Evolutionary conservation across 2,329 filamentous ascomycete species (phyloP).

Genomic region (Leptographium radiaticola): DNA sequence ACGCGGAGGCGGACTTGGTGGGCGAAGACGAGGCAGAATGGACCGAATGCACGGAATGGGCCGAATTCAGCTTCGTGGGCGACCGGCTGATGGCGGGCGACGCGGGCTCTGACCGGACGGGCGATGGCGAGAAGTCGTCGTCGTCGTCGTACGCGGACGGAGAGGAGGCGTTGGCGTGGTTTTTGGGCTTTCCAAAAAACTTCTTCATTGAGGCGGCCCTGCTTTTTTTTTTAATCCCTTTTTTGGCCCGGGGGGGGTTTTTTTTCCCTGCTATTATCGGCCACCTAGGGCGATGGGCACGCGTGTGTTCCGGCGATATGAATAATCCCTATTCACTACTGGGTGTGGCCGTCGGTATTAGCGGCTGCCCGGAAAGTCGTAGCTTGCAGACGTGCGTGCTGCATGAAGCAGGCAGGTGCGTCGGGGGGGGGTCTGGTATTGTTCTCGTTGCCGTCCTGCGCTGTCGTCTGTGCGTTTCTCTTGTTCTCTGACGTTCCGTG

Average conservation of each 20-base stretch:
- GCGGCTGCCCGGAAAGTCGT: neutral
- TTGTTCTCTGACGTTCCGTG: too few relatives aligned
- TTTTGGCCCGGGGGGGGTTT: neutral
- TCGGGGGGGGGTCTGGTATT: neutral
- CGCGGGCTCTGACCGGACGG: slow-evolving; percentile 7
- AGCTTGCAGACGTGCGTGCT: neutral
- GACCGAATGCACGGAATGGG: neutral
- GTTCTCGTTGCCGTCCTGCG: neutral
- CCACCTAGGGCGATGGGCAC: neutral
- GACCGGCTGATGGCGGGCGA: slow-evolving; percentile 12
- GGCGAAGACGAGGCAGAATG: slow-evolving; percentile 9
- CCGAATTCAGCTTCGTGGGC: slow-evolving; percentile 17
- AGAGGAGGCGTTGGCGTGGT: slow-evolving; percentile 14
- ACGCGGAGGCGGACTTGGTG: neutral
- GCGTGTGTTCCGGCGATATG: slow-evolving; percentile 2
- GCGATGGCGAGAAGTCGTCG: slow-evolving; percentile 16
- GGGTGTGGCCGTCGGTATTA: neutral
- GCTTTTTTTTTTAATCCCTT: neutral
- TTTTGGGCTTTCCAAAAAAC: slow-evolving; percentile 34
- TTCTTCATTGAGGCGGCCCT: slow-evolving; percentile 27
- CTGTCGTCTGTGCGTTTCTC: too few relatives aligned
- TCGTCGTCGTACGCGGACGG: slow-evolving; percentile 17
- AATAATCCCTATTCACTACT: slow-evolving; percentile 2
- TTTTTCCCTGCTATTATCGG: neutral
- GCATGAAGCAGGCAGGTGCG: neutral